These are phyloP conservation scores for Sicyos edulis DNA, from an alignment of 306 rosid species.

Conservation along the genomic window DNA sequence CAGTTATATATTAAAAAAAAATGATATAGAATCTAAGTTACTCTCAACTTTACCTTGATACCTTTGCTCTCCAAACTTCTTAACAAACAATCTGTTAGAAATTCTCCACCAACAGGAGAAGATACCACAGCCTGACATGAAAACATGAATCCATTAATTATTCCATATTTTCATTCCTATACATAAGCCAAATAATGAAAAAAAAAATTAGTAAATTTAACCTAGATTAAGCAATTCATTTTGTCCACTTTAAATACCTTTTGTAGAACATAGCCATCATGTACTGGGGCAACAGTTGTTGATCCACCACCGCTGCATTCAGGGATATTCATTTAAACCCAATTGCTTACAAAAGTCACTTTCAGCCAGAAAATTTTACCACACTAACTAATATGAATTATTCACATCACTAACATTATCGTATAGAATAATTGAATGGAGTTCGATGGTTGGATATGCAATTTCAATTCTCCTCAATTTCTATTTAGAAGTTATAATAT, in stretches of 20 bases:
- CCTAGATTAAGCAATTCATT: conserved; percentile 1
- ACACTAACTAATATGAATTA: not conserved
- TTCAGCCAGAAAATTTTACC: conserved; percentile 3
- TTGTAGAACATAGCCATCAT: conserved; percentile 95
- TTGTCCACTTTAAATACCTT: conserved; percentile 46
- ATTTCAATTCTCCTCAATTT: not conserved
- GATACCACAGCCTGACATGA: conserved; percentile 73
- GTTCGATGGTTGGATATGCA: not conserved
- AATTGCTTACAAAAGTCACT: conserved; percentile 1
- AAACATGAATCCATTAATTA: conserved; percentile 5
- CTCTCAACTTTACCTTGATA: conserved; percentile 50
- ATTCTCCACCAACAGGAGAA: conserved; percentile 93
- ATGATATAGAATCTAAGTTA: not conserved
- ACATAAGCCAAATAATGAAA: not conserved
- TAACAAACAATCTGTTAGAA: conserved; percentile 87
- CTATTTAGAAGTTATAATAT: not conserved
- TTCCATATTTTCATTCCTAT: not conserved
- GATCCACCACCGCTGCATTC: conserved; percentile 88
- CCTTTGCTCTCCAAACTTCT: conserved; percentile 99
- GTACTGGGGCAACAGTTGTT: conserved; percentile 92
- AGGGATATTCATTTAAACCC: conserved; percentile 7
- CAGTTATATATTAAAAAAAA: not conserved
- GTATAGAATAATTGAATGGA: not conserved
- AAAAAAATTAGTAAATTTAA: conserved; percentile 11
- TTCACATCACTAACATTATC: not conserved